Base-by-base conservation (phyloP, 306 rosid genomes). In the Vigna reflexopilosa region DNA sequence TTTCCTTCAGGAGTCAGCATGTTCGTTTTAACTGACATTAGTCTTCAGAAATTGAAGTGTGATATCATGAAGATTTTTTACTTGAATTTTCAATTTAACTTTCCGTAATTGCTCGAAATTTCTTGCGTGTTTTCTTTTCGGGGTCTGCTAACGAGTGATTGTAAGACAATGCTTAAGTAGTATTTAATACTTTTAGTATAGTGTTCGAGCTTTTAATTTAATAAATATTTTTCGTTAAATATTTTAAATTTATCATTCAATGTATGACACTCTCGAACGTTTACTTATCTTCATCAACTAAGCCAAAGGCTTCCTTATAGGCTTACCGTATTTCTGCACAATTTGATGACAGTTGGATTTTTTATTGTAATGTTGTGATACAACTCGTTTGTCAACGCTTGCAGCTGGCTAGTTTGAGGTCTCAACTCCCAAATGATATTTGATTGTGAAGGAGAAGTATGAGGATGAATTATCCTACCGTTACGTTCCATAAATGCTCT, bases 11-110 rank as follows among this genome's bases (percentile, higher is more conserved):
- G 58, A 76, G 22, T 69, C 56, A 52, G 67, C 47, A 5, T 15
- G 52, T 51, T 75, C 76, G 70, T 67, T 76, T 47, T 67, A 11
- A 66, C 44, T 73, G 19, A 49, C 40, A 42, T 49, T 20, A 13
- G 17, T 17, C 40, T 58, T 26, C 62, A 26, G 4, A 30, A 44
- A 7, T 59, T 48, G 32, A 24, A 56, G 74, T 62, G 54, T 70
- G 40, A 7, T 7, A 2, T 16, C 62, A 30, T 45, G 2, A 52
- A 51, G 72, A 28, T 12, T 28, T 36, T 70, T 54, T 47, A 51
- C 45, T 51, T 50, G 0, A 56, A 55, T 36, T 30, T 30, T 32
- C 5, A 63, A 54, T 36, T 44, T 5, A 63, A 54, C 40, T 7
- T 71, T 48, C 62, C 34, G 3, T 44, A 17, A 8, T 59, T 67